Conservation (phyloP, 305 asterid species). For the Striga hermonthica region DNA sequence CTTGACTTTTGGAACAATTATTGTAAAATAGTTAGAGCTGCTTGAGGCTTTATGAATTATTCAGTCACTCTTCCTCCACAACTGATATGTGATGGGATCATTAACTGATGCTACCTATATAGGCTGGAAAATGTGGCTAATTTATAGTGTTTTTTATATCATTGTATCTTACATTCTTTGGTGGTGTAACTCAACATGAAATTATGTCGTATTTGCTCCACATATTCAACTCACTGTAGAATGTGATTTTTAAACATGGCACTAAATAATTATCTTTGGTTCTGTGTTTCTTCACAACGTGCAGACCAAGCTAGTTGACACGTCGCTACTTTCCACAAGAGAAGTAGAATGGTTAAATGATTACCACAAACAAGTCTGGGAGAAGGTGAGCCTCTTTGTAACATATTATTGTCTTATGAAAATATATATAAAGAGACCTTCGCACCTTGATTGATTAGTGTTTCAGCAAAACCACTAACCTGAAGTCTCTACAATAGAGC, state of each 20-base stretch:
- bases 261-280: constrained; percentile 18
- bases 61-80: not conserved
- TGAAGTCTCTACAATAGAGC: not conserved
- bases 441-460: constrained; percentile 1
- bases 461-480: not conserved
- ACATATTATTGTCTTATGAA: too few relatives aligned
- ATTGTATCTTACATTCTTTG: not conserved
- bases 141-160: not conserved
- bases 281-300: constrained; percentile 22
- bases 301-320: constrained; percentile 69
- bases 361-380: constrained; percentile 92
- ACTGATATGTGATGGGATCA: not conserved
- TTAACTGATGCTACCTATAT: not conserved
- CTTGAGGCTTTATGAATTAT: not conserved
- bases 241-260: constrained; percentile 1
- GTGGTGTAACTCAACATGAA: constrained; percentile 6
- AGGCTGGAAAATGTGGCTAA: not conserved
- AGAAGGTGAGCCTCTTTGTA: constrained; percentile 53
- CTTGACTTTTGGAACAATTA: not conserved
- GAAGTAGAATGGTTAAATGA: constrained; percentile 89
- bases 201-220: constrained; percentile 1
- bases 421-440: not conserved
- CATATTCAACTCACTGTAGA: constrained; percentile 5
- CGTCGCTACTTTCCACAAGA: constrained; percentile 54
- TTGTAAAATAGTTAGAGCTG: not conserved